Evolutionary conservation across 768 basidiomycete species (phyloP).

Genomic region (Boletellus sp.): DNA sequence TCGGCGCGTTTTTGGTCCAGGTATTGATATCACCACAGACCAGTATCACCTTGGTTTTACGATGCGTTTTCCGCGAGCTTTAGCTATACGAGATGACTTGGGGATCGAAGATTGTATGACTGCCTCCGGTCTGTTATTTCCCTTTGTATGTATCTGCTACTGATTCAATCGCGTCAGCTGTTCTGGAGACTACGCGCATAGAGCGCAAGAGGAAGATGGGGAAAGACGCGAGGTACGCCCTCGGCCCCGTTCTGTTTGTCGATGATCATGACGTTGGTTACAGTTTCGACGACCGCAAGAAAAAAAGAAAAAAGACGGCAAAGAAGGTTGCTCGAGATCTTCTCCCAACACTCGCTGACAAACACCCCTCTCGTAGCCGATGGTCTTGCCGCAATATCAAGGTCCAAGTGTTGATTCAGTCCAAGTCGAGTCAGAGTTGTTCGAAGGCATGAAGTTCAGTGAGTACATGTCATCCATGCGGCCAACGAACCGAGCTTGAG

Average conservation of each 20-base stretch:
- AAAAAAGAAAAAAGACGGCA: slow-evolving; percentile 22
- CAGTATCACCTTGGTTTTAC: slow-evolving; percentile 84
- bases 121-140: slow-evolving; percentile 49
- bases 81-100: slow-evolving; percentile 77
- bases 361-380: slow-evolving; percentile 36
- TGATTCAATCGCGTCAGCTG: slow-evolving; percentile 35
- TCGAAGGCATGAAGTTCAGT: slow-evolving; percentile 81
- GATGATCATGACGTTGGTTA: not conserved
- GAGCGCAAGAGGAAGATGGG: slow-evolving; percentile 78
- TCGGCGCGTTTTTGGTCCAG: no score
- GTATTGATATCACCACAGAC: slow-evolving; percentile 40
- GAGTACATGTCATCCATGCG: slow-evolving; percentile 24
- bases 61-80: slow-evolving; percentile 90
- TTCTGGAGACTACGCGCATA: slow-evolving; percentile 56
- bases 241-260: not conserved
- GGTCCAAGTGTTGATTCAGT: slow-evolving; percentile 63
- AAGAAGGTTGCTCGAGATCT: slow-evolving; percentile 24
- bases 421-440: slow-evolving; percentile 58
- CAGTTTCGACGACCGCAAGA: slow-evolving; percentile 34
- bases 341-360: not conserved
- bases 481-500: not conserved
- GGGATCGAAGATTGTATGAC: slow-evolving; percentile 68
- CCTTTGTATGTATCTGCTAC: not conserved
- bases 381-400: slow-evolving; percentile 61
- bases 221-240: slow-evolving; percentile 46